Base-by-base conservation (phyloP, 2,329 filamentous ascomycete species). In the Cladosporium cucumerinum region DNA sequence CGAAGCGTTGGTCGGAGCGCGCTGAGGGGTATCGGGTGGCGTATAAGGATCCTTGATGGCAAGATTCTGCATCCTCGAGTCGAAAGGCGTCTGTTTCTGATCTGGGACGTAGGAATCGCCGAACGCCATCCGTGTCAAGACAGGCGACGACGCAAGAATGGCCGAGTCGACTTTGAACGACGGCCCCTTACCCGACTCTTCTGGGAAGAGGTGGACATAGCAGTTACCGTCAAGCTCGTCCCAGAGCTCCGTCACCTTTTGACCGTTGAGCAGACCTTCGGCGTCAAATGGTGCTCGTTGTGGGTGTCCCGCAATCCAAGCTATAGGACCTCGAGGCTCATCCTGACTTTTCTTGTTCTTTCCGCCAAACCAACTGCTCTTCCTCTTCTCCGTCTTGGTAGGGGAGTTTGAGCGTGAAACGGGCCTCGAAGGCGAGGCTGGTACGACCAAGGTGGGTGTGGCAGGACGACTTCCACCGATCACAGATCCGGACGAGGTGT, bases 91-190 rank as follows among this genome's bases (percentile, higher is more conserved):
- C 69, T 76, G 69, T 78, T 78, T 65, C 75, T 76, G 59, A 34
- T 70, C 69, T 5, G 68, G 66, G 18, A 65, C 78, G 71, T 82
- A 82, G n/a, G 82, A 72, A 65, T 82, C 80, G 12, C 85, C 85
- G 67, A 84, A 83, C 0, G 85, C 84, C 54, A 87, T 76, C 57
- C 80, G 81, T 3, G 82, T 86, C 69, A 88, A 78, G 46, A 81
- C 78, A 1, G 80, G 80, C 5, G 86, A 88, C 32, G 85, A 82
- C 30, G 82, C 80, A 68, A 88, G 86, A 30, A 86, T 78, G 4
- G 83, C 79, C 3, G 86, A 87, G 71, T 87, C 81, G 63, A 89
- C 77, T 66, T 83, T 84, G 78, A 89, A 88, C 2, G 86, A 87
- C 10, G 87, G 80, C 5, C 84, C 81, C 71, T 82, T 82, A 61